A percentile compares a stretch with the other conserved stretches of the same genome.
Evolutionary conservation across 2,329 filamentous ascomycete species (phyloP).

Genomic region (Trichoderma guizhouense): DNA sequence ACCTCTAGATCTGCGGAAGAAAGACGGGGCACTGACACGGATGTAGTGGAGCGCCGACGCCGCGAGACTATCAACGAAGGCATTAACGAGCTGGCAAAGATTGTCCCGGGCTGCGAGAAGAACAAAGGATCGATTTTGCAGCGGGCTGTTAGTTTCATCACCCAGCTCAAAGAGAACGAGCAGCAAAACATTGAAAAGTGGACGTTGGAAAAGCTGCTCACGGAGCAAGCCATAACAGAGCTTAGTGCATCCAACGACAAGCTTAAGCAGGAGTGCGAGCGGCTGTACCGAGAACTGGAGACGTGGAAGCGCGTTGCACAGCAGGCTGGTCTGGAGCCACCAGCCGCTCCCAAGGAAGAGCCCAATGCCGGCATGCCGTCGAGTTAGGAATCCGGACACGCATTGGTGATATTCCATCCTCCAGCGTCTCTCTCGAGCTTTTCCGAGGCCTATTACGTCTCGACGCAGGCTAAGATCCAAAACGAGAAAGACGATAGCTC

Average conservation of each 20-base stretch:
- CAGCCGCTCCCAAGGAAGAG: slow-evolving; percentile 38
- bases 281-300: slow-evolving; percentile 73
- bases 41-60: slow-evolving; percentile 83
- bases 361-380: slow-evolving; percentile 26
- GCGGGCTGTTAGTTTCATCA: slow-evolving; percentile 90
- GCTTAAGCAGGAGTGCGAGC: slow-evolving; percentile 74
- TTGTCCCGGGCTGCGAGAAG: slow-evolving; percentile 96
- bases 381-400: slow-evolving; percentile 28
- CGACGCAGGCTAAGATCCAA: neutral
- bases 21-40: neutral
- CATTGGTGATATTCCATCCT: slow-evolving; percentile 21
- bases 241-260: slow-evolving; percentile 84
- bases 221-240: slow-evolving; percentile 84
- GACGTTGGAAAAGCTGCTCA: slow-evolving; percentile 86
- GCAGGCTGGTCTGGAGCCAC: slow-evolving; percentile 51
- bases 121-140: slow-evolving; percentile 97
- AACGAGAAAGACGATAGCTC: neutral
- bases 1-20: too few relatives aligned
- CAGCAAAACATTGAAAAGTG: slow-evolving; percentile 91
- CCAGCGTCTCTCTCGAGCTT: slow-evolving; percentile 2
- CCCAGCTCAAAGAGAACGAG: slow-evolving; percentile 90
- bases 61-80: slow-evolving; percentile 98
- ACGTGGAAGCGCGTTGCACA: slow-evolving; percentile 72
- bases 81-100: slow-evolving; percentile 96
- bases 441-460: neutral